Base-by-base conservation (phyloP, 768 basidiomycete species). In the Podaxis sp. region DNA sequence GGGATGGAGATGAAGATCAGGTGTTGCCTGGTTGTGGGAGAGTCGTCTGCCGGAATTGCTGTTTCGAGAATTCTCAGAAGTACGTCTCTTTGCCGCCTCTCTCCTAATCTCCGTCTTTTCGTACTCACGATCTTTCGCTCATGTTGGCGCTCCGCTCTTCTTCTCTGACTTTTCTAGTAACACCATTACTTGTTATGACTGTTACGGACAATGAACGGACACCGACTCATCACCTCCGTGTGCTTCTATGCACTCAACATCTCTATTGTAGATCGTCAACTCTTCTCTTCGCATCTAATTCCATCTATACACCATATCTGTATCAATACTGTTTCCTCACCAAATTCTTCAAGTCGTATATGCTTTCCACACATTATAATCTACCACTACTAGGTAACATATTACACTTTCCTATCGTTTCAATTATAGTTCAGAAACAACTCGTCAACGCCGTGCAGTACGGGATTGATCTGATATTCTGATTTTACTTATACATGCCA, bases 1-100 rank as follows among this genome's bases (percentile, higher is more conserved):
- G 33, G 33, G 33, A 33, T n/a, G 64, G 65, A 33, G 65, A 68
- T 62, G 62, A 26, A 67, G 67, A 68, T 55, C 65, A 63, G 38
- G 68, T 68, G 49, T 66, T 72, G 40, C 68, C 71, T 28, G 80
- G 81, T 3, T 83, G 81, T 66, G 77, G 77, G 7, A 75, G 77
- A 57, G 67, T 67, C 8, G 67, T 82, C 4, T 83, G 82, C 69
- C 71, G 77, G n/a, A 75, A 74, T 48, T 83, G 81, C 56, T 82
- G 80, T 67, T 72, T 74, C 30, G 82, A 83, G 66, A 70, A 76
- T 68, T 68, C 74, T 24, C 73, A 75, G 51, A 78, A 75, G 81
- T 82, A 40, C 26, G 78, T 68, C 7, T 40, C 41, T 37, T 60
- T 49, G 15, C 57, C 56, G 20, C 15, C 17, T 33, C 5, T 0